Evolutionary conservation across 805 yeast species (phyloP).

Genomic region (Candida odintsovae): DNA sequence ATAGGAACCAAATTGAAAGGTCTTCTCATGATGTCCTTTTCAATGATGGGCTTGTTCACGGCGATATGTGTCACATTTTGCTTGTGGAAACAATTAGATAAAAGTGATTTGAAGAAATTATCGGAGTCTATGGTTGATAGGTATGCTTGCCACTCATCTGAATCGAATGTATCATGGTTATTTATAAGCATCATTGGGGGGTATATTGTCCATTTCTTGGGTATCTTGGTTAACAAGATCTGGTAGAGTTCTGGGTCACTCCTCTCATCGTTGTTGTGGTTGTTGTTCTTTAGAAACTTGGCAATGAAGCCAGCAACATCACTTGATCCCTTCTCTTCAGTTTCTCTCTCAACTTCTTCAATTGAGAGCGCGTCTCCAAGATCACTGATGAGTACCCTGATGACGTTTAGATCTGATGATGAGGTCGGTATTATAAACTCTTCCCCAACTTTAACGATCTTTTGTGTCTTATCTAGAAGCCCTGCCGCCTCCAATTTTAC

Average conservation of each 20-base stretch:
- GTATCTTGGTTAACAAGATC: conserved; percentile 22
- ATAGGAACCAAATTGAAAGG: conserved; percentile 59
- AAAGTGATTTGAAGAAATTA: conserved; percentile 18
- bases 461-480: conserved; percentile 18
- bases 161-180: conserved; percentile 41
- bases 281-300: not conserved
- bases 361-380: not conserved
- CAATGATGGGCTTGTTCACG: conserved; percentile 59
- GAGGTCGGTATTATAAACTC: conserved; percentile 19
- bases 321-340: not conserved
- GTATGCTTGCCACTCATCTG: conserved; percentile 28
- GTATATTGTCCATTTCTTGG: conserved; percentile 56
- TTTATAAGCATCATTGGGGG: conserved; percentile 62
- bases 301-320: not conserved
- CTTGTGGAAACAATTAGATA: conserved; percentile 10
- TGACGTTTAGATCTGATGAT: not conserved
- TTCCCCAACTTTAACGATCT: conserved; percentile 6
- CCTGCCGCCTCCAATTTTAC: conserved; percentile 15
- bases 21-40: conserved; percentile 50
- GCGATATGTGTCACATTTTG: conserved; percentile 56
- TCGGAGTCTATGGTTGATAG: conserved; percentile 12
- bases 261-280: no score
- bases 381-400: not conserved
- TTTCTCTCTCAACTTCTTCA: not conserved
- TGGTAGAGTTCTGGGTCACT: not conserved